phyloP scores from a whole-genome alignment of 495 filamentous ascomycete species.

The Penicillium manginii region DNA sequence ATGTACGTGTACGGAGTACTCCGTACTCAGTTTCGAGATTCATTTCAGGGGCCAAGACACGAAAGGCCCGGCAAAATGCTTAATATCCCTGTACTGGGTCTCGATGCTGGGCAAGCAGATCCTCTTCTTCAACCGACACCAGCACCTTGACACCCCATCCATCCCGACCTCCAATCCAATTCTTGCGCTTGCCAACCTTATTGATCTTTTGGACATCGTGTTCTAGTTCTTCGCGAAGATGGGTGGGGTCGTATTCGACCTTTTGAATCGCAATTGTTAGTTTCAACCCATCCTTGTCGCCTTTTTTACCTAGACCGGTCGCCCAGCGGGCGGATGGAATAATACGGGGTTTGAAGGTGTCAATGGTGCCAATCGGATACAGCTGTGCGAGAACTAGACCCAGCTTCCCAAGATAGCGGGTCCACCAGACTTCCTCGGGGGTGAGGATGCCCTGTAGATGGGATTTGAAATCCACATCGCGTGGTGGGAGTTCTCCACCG shows the following conservation, averaged over 20 bases:
- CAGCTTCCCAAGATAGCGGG: conserved; percentile 58
- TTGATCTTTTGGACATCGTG: conserved; percentile 30
- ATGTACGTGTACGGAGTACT: no score
- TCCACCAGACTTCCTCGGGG: conserved; percentile 60
- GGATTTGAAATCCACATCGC: conserved; percentile 50
- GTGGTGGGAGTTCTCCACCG: conserved; percentile 64
- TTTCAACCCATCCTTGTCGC: conserved; percentile 30
- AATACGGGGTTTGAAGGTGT: conserved; percentile 34
- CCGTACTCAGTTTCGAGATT: no score
- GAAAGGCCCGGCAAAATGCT: not conserved
- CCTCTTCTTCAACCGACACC: conserved; percentile 30
- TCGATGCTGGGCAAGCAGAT: conserved; percentile 10
- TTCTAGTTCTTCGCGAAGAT: conserved; percentile 33
- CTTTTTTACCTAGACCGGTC: conserved; percentile 30
- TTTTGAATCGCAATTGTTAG: conserved; percentile 33
- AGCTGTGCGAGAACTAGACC: conserved; percentile 31
- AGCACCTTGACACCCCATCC: conserved; percentile 38
- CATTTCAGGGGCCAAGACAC: not conserved
- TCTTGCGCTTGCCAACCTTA: conserved; percentile 40
- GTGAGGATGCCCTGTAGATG: conserved; percentile 52
- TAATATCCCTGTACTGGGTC: not conserved
- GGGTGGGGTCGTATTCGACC: conserved; percentile 32
- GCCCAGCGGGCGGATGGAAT: conserved; percentile 31
- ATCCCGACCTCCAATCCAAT: conserved; percentile 38
- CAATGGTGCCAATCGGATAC: conserved; percentile 34